A percentile compares a stretch with the other conserved stretches of the same genome.
These are phyloP conservation scores for Yamadazyma membranifaciens DNA, from an alignment of 1,139 yeast genomes.

Conservation along the genomic window DNA sequence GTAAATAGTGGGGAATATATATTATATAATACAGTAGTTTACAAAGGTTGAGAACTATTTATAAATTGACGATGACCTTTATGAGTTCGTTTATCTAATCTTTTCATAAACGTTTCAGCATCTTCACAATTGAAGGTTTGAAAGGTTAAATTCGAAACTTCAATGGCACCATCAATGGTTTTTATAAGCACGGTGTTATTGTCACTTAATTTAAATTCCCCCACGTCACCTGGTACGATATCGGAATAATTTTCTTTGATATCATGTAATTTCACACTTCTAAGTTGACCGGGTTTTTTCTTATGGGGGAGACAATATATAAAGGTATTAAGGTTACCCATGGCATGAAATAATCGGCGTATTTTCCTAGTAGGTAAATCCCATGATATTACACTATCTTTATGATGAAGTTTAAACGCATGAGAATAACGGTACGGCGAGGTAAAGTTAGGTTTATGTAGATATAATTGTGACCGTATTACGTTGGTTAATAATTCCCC, in stretches of 20 bases:
- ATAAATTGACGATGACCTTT: conserved; percentile 9
- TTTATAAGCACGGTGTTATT: conserved; percentile 31
- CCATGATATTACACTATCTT: conserved; percentile 47
- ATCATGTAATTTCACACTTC: conserved; percentile 49
- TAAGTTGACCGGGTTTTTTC: conserved; percentile 26
- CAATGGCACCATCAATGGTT: conserved; percentile 43
- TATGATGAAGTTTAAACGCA: conserved; percentile 55
- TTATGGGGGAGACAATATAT: conserved; percentile 27
- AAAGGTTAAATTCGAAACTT: conserved; percentile 40
- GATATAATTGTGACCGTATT: conserved; percentile 34
- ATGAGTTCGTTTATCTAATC: conserved; percentile 49
- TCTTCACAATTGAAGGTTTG: conserved; percentile 53
- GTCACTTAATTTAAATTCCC: conserved; percentile 36
- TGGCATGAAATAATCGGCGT: conserved; percentile 46
- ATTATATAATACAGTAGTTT: too few relatives aligned
- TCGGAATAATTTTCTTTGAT: conserved; percentile 15
- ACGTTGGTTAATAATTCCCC: conserved; percentile 54
- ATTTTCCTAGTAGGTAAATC: conserved; percentile 34
- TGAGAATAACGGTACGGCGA: conserved; percentile 41
- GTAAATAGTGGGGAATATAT: too few relatives aligned
- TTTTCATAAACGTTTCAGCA: conserved; percentile 38
- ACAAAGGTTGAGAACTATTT: not conserved
- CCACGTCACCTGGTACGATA: conserved; percentile 24
- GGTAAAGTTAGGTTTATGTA: conserved; percentile 15
- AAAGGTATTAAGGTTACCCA: conserved; percentile 60